Base-by-base conservation (phyloP, 2,329 filamentous ascomycete genomes). In the Fusarium temperatum region DNA sequence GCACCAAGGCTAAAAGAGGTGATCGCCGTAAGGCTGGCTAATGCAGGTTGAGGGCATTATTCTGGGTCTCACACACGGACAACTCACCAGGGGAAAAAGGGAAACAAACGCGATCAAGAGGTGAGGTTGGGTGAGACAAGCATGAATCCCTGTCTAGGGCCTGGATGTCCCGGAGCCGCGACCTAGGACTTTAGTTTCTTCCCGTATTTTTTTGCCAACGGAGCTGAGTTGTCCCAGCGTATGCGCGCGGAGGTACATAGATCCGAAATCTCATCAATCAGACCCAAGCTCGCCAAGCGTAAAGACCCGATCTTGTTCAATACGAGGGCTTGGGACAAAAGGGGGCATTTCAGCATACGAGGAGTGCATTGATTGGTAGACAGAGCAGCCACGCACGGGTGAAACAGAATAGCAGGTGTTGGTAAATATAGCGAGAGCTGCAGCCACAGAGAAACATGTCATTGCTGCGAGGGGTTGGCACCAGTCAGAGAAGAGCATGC, bases 21-120 rank as follows among this genome's bases (percentile, higher is more conserved):
- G 30, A 18, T 41, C 38, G 17, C 53, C 38, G 18, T 72, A 74
- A 72, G 71, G 71, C 71, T 72, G 62, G 71, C 66, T 74, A 74
- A 74, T 73, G 71, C 71, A 73, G 51, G 65, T 44, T 54, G 32
- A 38, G 22, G 61, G 38, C 5, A 41, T 22, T 8, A 41, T 44
- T 26, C 17, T 50, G 3, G n/a, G 53, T 70, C 58, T 64, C 35
- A 50, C 59, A 51, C 32, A 50, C 4, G 26, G 50, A 54, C 24
- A 35, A 32, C n/a, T 32, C 45, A 51, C 36, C 70, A 71, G 66
- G 57, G 70, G 66, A 36, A 44, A 59, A 39, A 11, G 7, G 13
- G 30, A 28, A 39, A n/a, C 6, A 41, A 28, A 39, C 32, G 8
- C 17, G 41, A 36, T 28, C 13, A 26, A 28, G 30, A 41, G 18